A percentile compares a stretch with the other conserved stretches of the same genome.
Evolutionary conservation across 441 rosid species (phyloP).

Genomic region (California macrophylla): DNA sequence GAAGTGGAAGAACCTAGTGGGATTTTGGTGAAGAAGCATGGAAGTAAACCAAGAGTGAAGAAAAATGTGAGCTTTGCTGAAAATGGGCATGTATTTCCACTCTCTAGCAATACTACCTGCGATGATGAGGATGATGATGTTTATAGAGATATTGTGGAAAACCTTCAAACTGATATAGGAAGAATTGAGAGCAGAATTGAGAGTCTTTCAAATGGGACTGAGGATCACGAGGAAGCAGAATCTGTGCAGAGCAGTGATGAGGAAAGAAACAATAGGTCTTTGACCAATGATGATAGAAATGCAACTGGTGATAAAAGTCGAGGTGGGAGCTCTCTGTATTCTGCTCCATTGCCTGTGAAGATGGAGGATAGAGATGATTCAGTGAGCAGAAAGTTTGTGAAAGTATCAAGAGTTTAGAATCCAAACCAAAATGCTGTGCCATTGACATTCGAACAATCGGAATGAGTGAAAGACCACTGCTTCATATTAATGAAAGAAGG

Average conservation of each 20-base stretch:
- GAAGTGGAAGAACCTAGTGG: constrained; percentile 17
- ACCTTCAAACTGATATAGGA: constrained; percentile 21
- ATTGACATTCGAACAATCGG: not conserved
- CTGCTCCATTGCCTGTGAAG: constrained; percentile 70
- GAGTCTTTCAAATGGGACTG: constrained; percentile 21
- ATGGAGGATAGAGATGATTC: constrained; percentile 55
- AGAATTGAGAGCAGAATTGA: constrained; percentile 21
- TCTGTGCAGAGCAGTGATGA: constrained; percentile 30
- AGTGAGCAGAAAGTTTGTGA: constrained; percentile 31
- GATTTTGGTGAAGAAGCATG: constrained; percentile 25
- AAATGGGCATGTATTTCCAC: constrained; percentile 38
- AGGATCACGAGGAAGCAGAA: constrained; percentile 26
- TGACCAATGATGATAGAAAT: constrained; percentile 12
- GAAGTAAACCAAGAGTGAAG: constrained; percentile 37
- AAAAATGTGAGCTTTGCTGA: constrained; percentile 47
- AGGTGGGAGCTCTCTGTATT: constrained; percentile 33
- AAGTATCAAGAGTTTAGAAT: constrained; percentile 8
- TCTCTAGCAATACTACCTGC: constrained; percentile 30
- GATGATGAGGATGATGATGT: constrained; percentile 22
- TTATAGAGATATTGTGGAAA: constrained; percentile 24
- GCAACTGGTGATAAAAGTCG: constrained; percentile 21
- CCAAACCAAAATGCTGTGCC: not conserved
- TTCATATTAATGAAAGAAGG: not conserved
- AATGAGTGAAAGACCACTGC: not conserved
- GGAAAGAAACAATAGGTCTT: constrained; percentile 20